Base-by-base conservation (phyloP, 805 yeast genomes). In the Metschnikowia drakensbergensis region DNA sequence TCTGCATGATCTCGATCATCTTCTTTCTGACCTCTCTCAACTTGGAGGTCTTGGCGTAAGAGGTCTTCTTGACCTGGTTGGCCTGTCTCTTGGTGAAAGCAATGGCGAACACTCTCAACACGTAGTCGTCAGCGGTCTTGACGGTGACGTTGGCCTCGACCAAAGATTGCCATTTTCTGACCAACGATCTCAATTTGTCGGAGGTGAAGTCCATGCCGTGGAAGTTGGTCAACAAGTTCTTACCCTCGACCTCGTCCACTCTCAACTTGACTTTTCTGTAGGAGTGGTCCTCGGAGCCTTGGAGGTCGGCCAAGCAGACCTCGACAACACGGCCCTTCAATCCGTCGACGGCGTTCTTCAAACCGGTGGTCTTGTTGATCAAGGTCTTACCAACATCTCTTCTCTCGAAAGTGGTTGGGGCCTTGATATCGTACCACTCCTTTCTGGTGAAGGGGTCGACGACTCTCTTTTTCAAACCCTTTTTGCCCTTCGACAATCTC, bases 381-480 rank as follows among this genome's bases (percentile, higher is more conserved):
- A 92, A 82, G 66, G 98, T 92, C 84, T 92, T 91, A 77, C 98
- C 98, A 72, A 90, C 97, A 69, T 88, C 88, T 81, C 97, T 91
- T 87, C 88, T 89, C 79, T 91, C 97, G 70, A 91, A 92, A 67
- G 97, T 90, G 68, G 97, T 85, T 71, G 98, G 98, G 62, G 98
- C 98, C 82, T 91, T 90, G 80, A 91, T 88, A 77, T 88, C 96
- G 77, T 81, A 91, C 98, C 98, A 92, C 69, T 91, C 98, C 81
- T 92, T 92, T 79, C 91, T 90, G 85, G 96, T 82, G 94, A 92
- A 92, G 73, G 98, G 98, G 83, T 92, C 99, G 65, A 90, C 96
- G 73, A 88, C 94, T 86, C 86, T 92, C 96, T 92, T 94, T 96
- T 92, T 92, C 77, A 89, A 80, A 72, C 98, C 97, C 80, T 92